These are phyloP conservation scores for Austroboletus festivus DNA, from an alignment of 768 basidiomycete species.

Conservation along the genomic window DNA sequence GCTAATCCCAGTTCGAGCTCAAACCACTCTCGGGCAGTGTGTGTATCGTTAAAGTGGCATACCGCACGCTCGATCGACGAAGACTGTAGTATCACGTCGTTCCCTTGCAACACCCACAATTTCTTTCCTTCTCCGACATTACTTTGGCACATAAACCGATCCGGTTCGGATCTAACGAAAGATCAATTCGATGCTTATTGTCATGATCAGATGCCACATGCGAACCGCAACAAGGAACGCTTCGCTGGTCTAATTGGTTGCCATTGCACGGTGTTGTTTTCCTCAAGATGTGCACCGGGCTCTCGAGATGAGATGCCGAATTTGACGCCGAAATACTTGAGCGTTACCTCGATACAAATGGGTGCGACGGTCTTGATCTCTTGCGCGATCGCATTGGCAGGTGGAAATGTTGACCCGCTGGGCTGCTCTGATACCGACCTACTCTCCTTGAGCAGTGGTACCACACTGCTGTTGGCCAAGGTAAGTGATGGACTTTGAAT, in stretches of 20 bases:
- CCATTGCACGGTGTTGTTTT: neutral
- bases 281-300: conserved; percentile 1
- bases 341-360: neutral
- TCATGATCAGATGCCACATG: neutral
- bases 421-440: neutral
- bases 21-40: conserved; percentile 5
- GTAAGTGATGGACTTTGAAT: neutral
- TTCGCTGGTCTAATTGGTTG: neutral
- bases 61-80: neutral
- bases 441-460: neutral
- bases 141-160: neutral
- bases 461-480: neutral
- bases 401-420: no score
- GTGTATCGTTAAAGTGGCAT: neutral
- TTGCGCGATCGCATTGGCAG: neutral
- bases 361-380: neutral
- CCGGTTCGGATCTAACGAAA: neutral
- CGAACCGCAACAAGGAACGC: neutral
- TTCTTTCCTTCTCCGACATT: neutral
- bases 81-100: neutral
- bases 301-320: neutral
- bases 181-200: neutral
- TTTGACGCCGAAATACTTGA: conserved; percentile 1
- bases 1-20: conserved; percentile 1
- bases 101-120: conserved; percentile 2